Evolutionary conservation across 169 alveolate species (phyloP).

Genomic region (Eimeria acervulina): DNA sequence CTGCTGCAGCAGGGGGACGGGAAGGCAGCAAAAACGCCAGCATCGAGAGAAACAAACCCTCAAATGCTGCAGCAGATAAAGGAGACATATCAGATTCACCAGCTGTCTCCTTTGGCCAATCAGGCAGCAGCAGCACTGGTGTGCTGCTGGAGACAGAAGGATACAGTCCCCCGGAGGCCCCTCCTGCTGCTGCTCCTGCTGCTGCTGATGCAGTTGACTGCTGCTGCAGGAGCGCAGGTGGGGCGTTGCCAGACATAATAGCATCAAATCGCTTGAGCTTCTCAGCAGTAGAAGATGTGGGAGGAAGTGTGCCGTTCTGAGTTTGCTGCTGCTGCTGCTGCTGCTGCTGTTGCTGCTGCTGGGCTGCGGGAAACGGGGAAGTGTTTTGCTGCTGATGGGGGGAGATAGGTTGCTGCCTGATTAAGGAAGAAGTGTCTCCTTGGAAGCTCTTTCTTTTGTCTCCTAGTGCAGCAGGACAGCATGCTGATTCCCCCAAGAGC

Average conservation of each 20-base stretch:
- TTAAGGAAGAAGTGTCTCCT: background rate
- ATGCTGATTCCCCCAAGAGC: slow-evolving; percentile 34
- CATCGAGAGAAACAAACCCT: background rate
- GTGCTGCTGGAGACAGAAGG: background rate
- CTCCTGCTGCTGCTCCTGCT: slow-evolving; percentile 50
- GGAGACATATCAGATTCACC: background rate
- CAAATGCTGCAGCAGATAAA: slow-evolving; percentile 19
- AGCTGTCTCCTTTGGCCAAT: background rate
- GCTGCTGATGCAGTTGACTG: slow-evolving; percentile 29
- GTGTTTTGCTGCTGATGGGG: background rate
- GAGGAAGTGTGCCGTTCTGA: background rate
- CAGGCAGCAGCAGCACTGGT: slow-evolving; percentile 17
- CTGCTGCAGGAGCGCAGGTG: background rate
- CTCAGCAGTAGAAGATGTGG: background rate
- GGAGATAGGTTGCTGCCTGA: slow-evolving; percentile 30
- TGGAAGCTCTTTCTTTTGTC: background rate
- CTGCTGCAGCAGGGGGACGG: slow-evolving; percentile 20
- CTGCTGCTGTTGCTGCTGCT: slow-evolving; percentile 59
- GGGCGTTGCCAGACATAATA: background rate
- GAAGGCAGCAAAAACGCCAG: slow-evolving; percentile 46
- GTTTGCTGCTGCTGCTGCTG: slow-evolving; percentile 34
- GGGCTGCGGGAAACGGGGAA: background rate
- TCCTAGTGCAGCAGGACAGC: slow-evolving; percentile 54
- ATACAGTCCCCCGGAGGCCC: background rate
- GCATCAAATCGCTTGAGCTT: slow-evolving; percentile 30